Evolutionary conservation across 768 basidiomycete genomes (phyloP), one percentile per base, ranked within the genome.

Genomic region (Amanita jacksonii): DNA sequence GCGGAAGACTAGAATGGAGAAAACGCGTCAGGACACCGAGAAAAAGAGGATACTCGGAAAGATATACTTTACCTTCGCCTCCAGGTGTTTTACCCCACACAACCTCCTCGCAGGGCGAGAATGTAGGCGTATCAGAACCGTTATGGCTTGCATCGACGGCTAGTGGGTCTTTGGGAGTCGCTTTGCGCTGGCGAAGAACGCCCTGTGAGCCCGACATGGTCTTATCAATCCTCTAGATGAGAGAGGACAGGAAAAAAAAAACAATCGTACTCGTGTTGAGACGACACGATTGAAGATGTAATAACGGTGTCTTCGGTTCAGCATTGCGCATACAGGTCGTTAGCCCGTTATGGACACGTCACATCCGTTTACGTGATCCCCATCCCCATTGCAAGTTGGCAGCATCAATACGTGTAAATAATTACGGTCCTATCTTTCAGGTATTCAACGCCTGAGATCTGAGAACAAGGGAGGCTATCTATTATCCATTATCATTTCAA

Each of bases 71-170:
- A 83, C 87, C 88, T 72, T 84, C 76, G 32, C 85, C 87, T 28
- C 69, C 57, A 12, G 85, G 85, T 0, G 88, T 91, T 62, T 90
- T 87, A 8, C 91, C 91, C 84, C 86, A 90, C 1, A 90, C 86
- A 19, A 87, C 69, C 47, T 88, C 85, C 23, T 71, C 70, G 43
- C 33, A 31, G 18, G 49, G 24, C 22, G 28, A 6, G n/a, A 36
- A 23, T 24, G 54, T 18, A 32, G 32, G 39, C 33, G 43, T 4
- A 31, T 43, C n/a, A 33, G 13, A 23, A 45, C 38, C 8, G 47
- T 42, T 20, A 40, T 54, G 34, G 23, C 36, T 45, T 13, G 28
- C n/a, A 23, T 36, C 31, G 30, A 20, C n/a, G 15, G 36, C 27
- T 31, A 22, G 18, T 1, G 30, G 24, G 19, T 47, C 47, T 12